Base-by-base conservation (phyloP, 2,329 filamentous ascomycete genomes). In the Colletotrichum lupini region DNA sequence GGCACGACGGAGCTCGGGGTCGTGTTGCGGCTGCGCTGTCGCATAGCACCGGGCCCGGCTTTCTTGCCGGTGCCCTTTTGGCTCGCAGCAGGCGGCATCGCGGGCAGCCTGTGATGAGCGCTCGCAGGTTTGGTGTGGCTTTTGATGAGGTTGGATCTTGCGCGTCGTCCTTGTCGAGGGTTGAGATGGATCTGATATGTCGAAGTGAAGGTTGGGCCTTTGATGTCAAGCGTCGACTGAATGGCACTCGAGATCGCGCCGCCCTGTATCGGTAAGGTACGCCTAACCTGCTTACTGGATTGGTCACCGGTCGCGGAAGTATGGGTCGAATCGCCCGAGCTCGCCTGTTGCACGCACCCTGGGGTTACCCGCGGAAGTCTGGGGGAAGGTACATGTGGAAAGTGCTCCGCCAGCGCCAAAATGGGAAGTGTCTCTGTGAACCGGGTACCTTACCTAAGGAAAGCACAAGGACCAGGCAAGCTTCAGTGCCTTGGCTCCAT, bases 1-100 rank as follows among this genome's bases (percentile, higher is more conserved):
- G 81, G 84, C 78, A 82, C 82, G 75, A 80, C 83, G 42, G 90
- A 88, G 78, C 90, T 89, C 46, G 94, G 94, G 19, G 94, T 96
- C 46, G 93, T 94, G 82, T 95, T 95, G 79, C 94, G 92, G 80
- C 93, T 95, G 74, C 90, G 87, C 77, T 92, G 93, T 77, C 91
- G 91, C 74, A 91, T 88, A 77, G 88, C 88, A 76, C 87, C 87
- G 74, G 86, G 85, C 61, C 86, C 87, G 71, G 85, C 86, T 83
- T 94, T 94, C 85, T 92, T 92, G 80, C 90, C 87, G 30, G 90
- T 90, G 71, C 90, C 90, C 78, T 91, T 90, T 79, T 91, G 89
- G 76, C 88, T 87, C 60, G 88, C 86, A 68, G 84, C 84, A 32
- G 89, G 88, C 80, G 90, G 88, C 90, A 92, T 92, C 68, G 73